Evolutionary conservation across 768 basidiomycete genomes (phyloP), one percentile per base, ranked within the genome.

Genomic region (Mycena leptocephala): DNA sequence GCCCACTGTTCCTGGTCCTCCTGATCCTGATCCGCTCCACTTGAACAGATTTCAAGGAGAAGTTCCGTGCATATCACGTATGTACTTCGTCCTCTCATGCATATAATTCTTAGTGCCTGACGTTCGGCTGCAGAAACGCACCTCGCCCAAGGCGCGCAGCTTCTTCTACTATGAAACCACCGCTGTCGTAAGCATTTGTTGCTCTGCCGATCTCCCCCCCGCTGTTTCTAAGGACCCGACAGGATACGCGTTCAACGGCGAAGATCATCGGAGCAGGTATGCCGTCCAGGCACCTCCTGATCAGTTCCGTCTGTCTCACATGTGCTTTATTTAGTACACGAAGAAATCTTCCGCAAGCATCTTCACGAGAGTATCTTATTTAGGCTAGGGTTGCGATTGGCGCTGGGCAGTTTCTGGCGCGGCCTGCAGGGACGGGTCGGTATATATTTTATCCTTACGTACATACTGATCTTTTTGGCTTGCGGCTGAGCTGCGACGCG

Each of bases 21-120:
- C n/a, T n/a, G n/a, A n/a, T n/a, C n/a, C n/a, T n/a, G n/a, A n/a
- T n/a, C n/a, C n/a, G n/a, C n/a, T n/a, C n/a, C n/a, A n/a, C n/a
- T n/a, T n/a, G n/a, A 11, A 22, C 77, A 94, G 94, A 93, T 80
- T 94, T 94, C 84, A 89, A 89, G 39, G 92, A 93, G n/a, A 93
- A 93, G 78, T 94, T 94, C 80, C 86, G 86, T 3, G 86, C 87
- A 11, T 92, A 91, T 76, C 93, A 93, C 80, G 93, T 93, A 81
- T 59, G 90, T 86, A 24, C 33, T 61, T n/a, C 30, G 37, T 41
- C n/a, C n/a, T 13, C 26, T 6, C 51, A 3, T 26, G 22, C 30
- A 9, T 20, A 48, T 46, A n/a, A 16, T n/a, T 11, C 9, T 53
- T 43, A 13, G 43, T 1, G 18, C 46, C 46, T 18, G 11, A 33